Base-by-base conservation (phyloP, 768 basidiomycete genomes). In the Leucocoprinus sp. region DNA sequence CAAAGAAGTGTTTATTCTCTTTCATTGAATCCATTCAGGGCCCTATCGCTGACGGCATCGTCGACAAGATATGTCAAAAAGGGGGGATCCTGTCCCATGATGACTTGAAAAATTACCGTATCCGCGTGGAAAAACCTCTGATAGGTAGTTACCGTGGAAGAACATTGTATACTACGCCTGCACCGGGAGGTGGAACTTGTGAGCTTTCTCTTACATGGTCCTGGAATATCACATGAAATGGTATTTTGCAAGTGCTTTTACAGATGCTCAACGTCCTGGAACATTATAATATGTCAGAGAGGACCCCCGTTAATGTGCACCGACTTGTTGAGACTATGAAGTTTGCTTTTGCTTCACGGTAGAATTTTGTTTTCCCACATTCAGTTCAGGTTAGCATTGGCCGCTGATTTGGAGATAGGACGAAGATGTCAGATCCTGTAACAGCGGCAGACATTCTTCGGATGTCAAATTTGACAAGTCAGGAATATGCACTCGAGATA, bases 221-320 rank as follows among this genome's bases (percentile, higher is more conserved):
- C 14, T 24, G 36, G 15, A 15, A 28, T 24, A 15, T 12, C 5
- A 14, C 15, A 18, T 22, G 27, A 18, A 5, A 15, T 33, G 14
- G 11, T 35, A 3, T 8, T 8, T 19, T 6, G 19, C 38, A 38
- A 71, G 88, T 87, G n/a, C 66, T 98, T 33, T 65, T 96, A 31
- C 85, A 91, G 58, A 85, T 97, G 74, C 67, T 98, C 15, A 96
- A 97, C 58, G 60, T 93, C 15, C 65, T 95, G 37, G 93, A 96
- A 57, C 71, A 74, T n/a, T 97, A 76, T 56, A 61, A 75, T 26
- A 52, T 71, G 14, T 64, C 66, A 19, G 78, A 78, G 36, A 61
- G 69, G 51, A 80, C 71, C n/a, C 69, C 71, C 0, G 59, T 90
- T 11, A 85, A 80, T 52, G 69, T 76, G 2, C 96, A 98, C 60